phyloP scores from a whole-genome alignment of 2,329 filamentous ascomycete species.

The Rhynchosporium graminicola region DNA sequence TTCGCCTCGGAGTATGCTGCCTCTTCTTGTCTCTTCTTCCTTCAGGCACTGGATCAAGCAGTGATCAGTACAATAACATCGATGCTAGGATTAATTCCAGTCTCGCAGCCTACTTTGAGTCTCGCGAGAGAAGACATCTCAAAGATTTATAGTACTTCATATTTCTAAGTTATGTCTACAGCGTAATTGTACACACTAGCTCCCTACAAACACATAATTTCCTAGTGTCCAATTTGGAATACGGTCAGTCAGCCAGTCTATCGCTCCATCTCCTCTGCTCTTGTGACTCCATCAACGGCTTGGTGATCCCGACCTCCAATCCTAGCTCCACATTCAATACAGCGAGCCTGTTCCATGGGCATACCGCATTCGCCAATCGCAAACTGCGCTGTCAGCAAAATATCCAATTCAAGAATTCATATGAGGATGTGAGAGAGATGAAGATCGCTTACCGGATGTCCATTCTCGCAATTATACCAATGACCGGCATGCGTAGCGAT shows the following conservation, averaged over 20 bases:
- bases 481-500: constrained; percentile 51
- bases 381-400: constrained; percentile 43
- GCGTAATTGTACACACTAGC: too few species aligned
- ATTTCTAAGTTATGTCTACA: too few species aligned
- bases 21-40: too few species aligned
- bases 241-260: background rate
- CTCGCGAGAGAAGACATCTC: too few species aligned
- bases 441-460: constrained; percentile 43
- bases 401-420: background rate
- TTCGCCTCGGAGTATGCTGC: too few species aligned
- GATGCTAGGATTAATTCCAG: too few species aligned
- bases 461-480: constrained; percentile 59
- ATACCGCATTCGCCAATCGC: constrained; percentile 66
- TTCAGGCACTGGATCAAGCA: too few species aligned
- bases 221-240: background rate
- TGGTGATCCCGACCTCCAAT: constrained; percentile 58
- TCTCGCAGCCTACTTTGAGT: too few species aligned
- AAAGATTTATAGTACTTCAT: too few species aligned
- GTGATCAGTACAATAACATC: too few species aligned
- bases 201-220: background rate
- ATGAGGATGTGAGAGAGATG: background rate
- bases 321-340: constrained; percentile 59
- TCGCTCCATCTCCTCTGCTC: constrained; percentile 51
- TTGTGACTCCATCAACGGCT: constrained; percentile 51
- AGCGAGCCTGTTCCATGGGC: constrained; percentile 61